phyloP scores from a whole-genome alignment of 441 rosid species.

The Macaranga tanarius region DNA sequence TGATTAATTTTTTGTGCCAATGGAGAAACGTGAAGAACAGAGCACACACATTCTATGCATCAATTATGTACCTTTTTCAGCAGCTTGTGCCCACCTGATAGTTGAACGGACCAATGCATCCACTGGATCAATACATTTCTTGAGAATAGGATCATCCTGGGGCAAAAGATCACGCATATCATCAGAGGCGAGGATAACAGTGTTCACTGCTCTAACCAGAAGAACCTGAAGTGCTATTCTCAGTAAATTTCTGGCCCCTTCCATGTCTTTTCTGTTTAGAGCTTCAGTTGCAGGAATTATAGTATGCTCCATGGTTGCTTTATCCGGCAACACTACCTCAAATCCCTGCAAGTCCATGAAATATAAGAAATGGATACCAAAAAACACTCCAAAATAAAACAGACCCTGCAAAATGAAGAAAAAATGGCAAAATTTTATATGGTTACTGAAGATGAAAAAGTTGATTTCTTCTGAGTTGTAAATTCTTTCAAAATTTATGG shows the following conservation, averaged over 20 bases:
- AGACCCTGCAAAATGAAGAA: neutral
- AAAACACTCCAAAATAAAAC: neutral
- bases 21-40: neutral
- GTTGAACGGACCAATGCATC: constrained; percentile 67
- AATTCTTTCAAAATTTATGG: neutral
- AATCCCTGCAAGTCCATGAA: constrained; percentile 46
- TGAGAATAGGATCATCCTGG: constrained; percentile 66
- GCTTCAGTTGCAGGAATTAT: constrained; percentile 67
- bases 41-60: neutral
- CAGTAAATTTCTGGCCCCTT: constrained; percentile 70
- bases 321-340: constrained; percentile 76
- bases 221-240: constrained; percentile 78
- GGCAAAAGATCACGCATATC: constrained; percentile 62
- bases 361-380: neutral
- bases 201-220: constrained; percentile 66
- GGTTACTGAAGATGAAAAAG: neutral
- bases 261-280: constrained; percentile 54
- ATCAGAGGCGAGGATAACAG: constrained; percentile 62
- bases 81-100: constrained; percentile 51
- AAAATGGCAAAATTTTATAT: neutral
- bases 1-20: constrained; percentile 1
- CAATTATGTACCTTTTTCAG: constrained; percentile 26
- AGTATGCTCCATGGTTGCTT: constrained; percentile 72
- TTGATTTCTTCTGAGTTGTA: neutral
- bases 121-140: constrained; percentile 70